Conservation (phyloP, 2,329 filamentous ascomycete genomes). For the Alternaria ventricosa region DNA sequence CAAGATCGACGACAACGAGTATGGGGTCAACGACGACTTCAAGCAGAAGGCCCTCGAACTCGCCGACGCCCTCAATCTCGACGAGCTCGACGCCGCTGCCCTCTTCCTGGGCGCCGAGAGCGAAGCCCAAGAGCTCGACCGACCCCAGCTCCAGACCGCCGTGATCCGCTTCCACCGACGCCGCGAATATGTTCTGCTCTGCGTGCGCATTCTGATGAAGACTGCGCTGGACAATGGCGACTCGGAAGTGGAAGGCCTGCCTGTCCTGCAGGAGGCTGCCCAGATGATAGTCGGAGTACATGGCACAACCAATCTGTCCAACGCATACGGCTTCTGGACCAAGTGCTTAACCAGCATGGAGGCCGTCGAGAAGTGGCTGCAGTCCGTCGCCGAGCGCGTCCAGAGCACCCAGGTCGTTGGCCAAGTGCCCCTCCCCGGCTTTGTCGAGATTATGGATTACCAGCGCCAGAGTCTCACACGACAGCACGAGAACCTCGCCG, state of each 20-base stretch:
- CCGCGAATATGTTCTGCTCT: conserved; percentile 82
- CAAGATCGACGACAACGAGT: conserved; percentile 73
- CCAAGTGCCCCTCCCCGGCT: conserved; percentile 67
- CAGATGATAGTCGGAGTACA: conserved; percentile 62
- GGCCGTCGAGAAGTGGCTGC: conserved; percentile 77
- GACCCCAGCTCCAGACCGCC: conserved; percentile 76
- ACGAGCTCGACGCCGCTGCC: conserved; percentile 83
- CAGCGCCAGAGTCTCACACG: conserved; percentile 80
- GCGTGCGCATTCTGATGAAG: conserved; percentile 78
- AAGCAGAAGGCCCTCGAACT: conserved; percentile 81
- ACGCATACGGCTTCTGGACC: conserved; percentile 69
- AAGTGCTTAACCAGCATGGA: conserved; percentile 79
- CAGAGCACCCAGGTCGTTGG: conserved; percentile 78
- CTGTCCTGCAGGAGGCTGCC: conserved; percentile 35
- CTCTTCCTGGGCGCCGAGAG: conserved; percentile 77
- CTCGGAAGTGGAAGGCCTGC: conserved; percentile 29
- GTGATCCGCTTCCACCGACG: conserved; percentile 89
- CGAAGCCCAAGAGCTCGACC: conserved; percentile 71
- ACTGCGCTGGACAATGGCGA: conserved; percentile 60
- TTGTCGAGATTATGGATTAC: conserved; percentile 79
- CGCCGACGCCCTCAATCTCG: conserved; percentile 86
- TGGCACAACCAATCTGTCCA: conserved; percentile 57
- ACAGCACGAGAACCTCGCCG: conserved; percentile 86
- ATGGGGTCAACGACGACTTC: conserved; percentile 84
- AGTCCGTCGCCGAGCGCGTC: conserved; percentile 75